These are phyloP conservation scores for Trichoderma sp. DNA, from an alignment of 2,329 filamentous ascomycete genomes.

Conservation along the genomic window DNA sequence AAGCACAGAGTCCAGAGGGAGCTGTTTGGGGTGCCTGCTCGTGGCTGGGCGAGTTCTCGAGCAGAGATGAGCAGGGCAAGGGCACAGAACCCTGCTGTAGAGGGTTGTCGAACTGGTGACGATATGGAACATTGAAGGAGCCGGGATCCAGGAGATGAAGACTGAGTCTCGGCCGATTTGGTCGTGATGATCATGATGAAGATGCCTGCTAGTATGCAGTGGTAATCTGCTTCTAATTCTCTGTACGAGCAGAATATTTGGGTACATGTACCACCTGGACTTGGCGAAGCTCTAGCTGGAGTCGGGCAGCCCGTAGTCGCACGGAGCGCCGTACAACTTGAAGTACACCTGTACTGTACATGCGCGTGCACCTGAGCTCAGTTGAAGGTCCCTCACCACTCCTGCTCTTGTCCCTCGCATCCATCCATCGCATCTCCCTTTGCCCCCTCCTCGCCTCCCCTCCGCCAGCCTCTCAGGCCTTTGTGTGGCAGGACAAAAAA, in stretches of 20 bases:
- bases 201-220: background rate
- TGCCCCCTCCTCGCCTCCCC: background rate
- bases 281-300: background rate
- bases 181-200: constrained; percentile 1
- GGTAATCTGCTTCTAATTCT: background rate
- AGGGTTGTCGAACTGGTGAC: constrained; percentile 15
- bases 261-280: background rate
- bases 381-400: background rate
- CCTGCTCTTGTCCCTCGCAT: constrained; percentile 7
- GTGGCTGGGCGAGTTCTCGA: background rate
- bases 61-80: background rate
- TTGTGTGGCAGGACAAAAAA: background rate
- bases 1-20: background rate
- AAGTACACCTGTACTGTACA: background rate
- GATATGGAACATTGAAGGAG: constrained; percentile 14
- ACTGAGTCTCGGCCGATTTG: background rate
- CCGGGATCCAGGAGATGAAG: constrained; percentile 20
- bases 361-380: background rate
- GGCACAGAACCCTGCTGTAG: background rate
- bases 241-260: background rate
- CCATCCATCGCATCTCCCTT: background rate
- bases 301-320: constrained; percentile 1
- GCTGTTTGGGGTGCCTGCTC: too few relatives aligned
- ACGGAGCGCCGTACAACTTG: background rate
- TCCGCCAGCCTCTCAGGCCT: background rate